These are phyloP conservation scores for Coniochaeta prunicola DNA, from an alignment of 2,329 filamentous ascomycete genomes.

Conservation along the genomic window DNA sequence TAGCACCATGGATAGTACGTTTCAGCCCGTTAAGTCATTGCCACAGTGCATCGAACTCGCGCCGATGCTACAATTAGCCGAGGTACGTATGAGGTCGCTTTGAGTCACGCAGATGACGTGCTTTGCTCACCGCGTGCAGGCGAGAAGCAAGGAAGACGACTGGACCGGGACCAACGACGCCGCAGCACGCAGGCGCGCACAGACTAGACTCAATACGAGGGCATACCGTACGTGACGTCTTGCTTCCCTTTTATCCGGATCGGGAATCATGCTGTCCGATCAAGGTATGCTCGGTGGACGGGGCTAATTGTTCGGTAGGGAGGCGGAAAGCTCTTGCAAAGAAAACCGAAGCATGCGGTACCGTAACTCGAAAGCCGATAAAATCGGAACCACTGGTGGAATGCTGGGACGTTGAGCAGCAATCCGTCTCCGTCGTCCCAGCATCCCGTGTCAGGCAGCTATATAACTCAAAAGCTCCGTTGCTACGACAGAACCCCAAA, in stretches of 20 bases:
- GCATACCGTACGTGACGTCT: constrained; percentile 29
- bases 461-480: neutral
- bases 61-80: constrained; percentile 28
- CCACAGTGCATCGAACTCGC: constrained; percentile 19
- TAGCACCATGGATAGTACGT: neutral
- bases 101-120: constrained; percentile 4
- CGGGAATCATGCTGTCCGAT: constrained; percentile 5
- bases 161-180: constrained; percentile 38
- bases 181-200: constrained; percentile 29
- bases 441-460: neutral
- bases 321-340: neutral
- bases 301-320: neutral
- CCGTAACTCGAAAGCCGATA: constrained; percentile 10
- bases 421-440: constrained; percentile 18
- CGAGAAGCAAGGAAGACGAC: constrained; percentile 30
- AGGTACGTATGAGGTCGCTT: constrained; percentile 21
- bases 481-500: neutral
- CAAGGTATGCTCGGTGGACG: neutral
- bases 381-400: constrained; percentile 23
- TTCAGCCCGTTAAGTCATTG: neutral
- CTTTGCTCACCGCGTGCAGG: constrained; percentile 17
- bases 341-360: constrained; percentile 6
- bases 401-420: constrained; percentile 25
- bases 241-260: neutral
- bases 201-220: constrained; percentile 38